Percentiles rank a stretch among this genome's conserved stretches.
phyloP scores from a whole-genome alignment of 202 grass and related monocot genomes.

The Setaria italica region DNA sequence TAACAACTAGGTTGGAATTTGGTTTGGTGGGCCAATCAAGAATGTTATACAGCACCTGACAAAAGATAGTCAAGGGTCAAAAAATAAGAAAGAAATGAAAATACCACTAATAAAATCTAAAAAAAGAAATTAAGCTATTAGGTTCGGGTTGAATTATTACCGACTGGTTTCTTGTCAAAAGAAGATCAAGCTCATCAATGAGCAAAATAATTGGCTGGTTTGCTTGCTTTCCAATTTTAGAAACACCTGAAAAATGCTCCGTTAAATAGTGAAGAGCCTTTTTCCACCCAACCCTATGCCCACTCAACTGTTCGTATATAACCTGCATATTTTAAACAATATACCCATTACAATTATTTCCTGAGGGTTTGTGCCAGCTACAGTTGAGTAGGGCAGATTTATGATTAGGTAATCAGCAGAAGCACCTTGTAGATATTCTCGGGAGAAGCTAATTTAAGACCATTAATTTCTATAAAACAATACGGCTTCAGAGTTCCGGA shows the following conservation, averaged over 20 bases:
- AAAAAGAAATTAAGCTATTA: constrained; percentile 1
- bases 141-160: constrained; percentile 52
- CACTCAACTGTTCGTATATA: constrained; percentile 90
- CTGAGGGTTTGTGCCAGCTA: background rate
- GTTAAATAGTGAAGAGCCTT: constrained; percentile 93
- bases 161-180: constrained; percentile 98
- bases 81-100: constrained; percentile 11
- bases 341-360: constrained; percentile 16
- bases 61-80: constrained; percentile 44
- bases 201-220: constrained; percentile 89
- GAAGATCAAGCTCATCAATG: constrained; percentile 99
- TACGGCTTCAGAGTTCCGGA: constrained; percentile 74
- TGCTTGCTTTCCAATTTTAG: constrained; percentile 67
- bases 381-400: constrained; percentile 8
- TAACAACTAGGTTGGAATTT: constrained; percentile 85
- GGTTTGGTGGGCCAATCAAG: constrained; percentile 96
- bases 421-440: constrained; percentile 94
- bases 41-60: constrained; percentile 97
- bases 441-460: constrained; percentile 89
- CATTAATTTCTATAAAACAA: constrained; percentile 93
- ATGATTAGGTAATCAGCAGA: constrained; percentile 29
- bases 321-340: constrained; percentile 53
- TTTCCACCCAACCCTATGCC: constrained; percentile 91
- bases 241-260: constrained; percentile 83
- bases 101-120: constrained; percentile 5